Evolutionary conservation across 2,329 filamentous ascomycete species (phyloP), one percentile per base, ranked within the genome.

Genomic region (Scortechinia acanthostroma): DNA sequence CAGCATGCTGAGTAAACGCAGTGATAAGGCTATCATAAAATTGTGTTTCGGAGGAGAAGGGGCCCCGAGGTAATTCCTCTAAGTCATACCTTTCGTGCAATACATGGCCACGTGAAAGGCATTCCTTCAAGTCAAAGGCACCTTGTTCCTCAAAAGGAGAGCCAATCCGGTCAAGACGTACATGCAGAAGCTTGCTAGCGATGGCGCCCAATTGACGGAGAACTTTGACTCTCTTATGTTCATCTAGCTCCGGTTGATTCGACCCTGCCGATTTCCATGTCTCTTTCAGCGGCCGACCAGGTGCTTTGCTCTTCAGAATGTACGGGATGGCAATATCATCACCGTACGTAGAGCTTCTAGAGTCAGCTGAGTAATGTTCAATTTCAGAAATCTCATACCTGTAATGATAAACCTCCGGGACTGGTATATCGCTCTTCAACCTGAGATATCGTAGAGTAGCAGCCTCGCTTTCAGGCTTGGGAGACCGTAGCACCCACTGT

Each of bases 21-120:
- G 25, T 30, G 25, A 30, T 30, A 30, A 30, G 25, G 25, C 25
- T n/a, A 30, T 30, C 25, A 30, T 30, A 30, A n/a, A 30, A 30
- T n/a, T 30, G 10, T 10, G 25, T 30, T 30, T 30, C n/a, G 25
- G n/a, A 30, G 25, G 10, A 30, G 25, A 30, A 30, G 10, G n/a
- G 25, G 10, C 25, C n/a, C n/a, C n/a, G 25, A 30, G 25, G 25
- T 30, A 30, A 10, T n/a, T 30, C 25, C n/a, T 30, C 25, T 10
- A 30, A n/a, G 10, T 10, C 10, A 10, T n/a, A 30, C 25, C 25
- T 10, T 10, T 30, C 25, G 10, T 30, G 25, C 25, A 30, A 10
- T 30, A 30, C 25, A 30, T 30, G 25, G n/a, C 25, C 25, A n/a
- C n/a, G 25, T n/a, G 25, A 30, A 30, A 30, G n/a, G 25, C 25